Base-by-base conservation (phyloP, 371 early-diverging fungal species). In the Mucor racemosus region DNA sequence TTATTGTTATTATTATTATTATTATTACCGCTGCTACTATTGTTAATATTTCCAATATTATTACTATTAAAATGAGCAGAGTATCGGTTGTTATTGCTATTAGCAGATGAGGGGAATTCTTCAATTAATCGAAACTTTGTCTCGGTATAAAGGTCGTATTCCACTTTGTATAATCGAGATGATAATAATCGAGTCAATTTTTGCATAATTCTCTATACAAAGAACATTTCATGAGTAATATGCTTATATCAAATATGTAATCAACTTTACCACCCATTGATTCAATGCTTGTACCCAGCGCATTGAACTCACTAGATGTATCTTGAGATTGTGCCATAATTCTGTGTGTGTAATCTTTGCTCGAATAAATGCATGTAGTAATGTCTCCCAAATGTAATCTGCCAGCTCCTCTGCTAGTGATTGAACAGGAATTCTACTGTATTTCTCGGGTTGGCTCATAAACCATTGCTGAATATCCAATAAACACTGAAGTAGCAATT, bases 371-470 rank as follows among this genome's bases (percentile, higher is more conserved):
- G 87, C 86, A 62, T 84, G 77, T 3, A 89, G 69, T 21, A 86
- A 67, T 1, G 89, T 90, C 82, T 90, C 90, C 61, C 85, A 80
- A 17, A 85, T 73, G 62, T 73, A 79, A 60, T 84, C 84, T 3
- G 81, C 80, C 26, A 90, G 66, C 2, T 90, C 90, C 34, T 88
- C 88, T 1, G 85, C 82, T 5, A 77, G 71, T 0, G 78, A 13
- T 17, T 75, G 77, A 0, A 84, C 72, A 14, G 82, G 82, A 9
- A 84, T 77, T 14, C 84, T 63, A n/a, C 69, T 75, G 55, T 79
- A 78, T 42, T 80, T 84, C 31, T 85, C 81, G 7, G 78, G 80
- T 39, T 75, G 74, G 50, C 74, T 77, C 84, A 89, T 81, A 39
- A 86, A 67, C 65, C 83, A 76, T 38, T 78, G 73, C 62, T 86